Percentiles rank a stretch among this genome's conserved stretches.
Conservation (phyloP, 768 basidiomycete genomes). For the Russula compacta region DNA sequence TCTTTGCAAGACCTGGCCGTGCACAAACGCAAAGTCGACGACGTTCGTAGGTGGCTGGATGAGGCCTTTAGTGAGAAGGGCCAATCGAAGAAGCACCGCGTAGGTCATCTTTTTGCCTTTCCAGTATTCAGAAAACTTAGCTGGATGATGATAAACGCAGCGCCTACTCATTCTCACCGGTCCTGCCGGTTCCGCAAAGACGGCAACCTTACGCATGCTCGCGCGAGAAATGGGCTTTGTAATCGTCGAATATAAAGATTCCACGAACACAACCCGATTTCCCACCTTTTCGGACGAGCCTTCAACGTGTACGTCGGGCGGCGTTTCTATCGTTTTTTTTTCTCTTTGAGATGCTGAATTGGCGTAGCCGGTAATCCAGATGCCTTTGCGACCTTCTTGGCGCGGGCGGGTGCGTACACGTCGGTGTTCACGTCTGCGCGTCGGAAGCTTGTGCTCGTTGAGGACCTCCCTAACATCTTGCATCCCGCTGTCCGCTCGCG, state of each 20-base stretch:
- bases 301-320: not conserved
- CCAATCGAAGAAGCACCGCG: slow-evolving; percentile 69
- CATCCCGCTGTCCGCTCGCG: slow-evolving; percentile 57
- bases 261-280: slow-evolving; percentile 52
- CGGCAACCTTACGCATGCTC: slow-evolving; percentile 70
- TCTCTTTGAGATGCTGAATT: not conserved
- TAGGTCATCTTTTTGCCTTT: slow-evolving; percentile 29
- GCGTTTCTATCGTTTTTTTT: not conserved
- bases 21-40: slow-evolving; percentile 69
- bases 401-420: slow-evolving; percentile 53
- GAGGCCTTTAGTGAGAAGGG: slow-evolving; percentile 67
- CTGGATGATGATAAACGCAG: slow-evolving; percentile 30
- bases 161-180: slow-evolving; percentile 81
- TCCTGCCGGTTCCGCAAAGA: slow-evolving; percentile 87
- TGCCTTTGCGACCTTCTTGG: slow-evolving; percentile 71
- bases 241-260: slow-evolving; percentile 53
- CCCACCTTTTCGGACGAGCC: slow-evolving; percentile 30
- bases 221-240: slow-evolving; percentile 68
- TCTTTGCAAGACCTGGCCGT: slow-evolving; percentile 65
- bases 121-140: not conserved
- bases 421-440: slow-evolving; percentile 35
- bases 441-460: slow-evolving; percentile 58
- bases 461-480: slow-evolving; percentile 87
- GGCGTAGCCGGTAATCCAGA: slow-evolving; percentile 23
- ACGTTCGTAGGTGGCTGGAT: slow-evolving; percentile 62